Evolutionary conservation across 257 asterid genomes (phyloP).

Genomic region (Leptodermis oblonga): DNA sequence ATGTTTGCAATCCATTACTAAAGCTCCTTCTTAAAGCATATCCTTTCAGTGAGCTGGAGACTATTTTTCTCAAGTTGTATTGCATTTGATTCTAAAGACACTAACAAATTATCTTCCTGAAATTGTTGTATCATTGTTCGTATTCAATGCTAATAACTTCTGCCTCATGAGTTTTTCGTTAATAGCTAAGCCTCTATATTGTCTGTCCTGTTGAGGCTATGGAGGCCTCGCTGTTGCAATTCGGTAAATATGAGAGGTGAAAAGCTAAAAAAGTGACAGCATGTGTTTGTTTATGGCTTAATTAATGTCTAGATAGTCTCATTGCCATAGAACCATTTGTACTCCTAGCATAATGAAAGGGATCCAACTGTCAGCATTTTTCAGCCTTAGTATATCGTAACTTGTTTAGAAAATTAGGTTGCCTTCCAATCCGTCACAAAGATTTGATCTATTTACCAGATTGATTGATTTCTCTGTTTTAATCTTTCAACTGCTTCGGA

Average conservation of each 20-base stretch:
- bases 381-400: not conserved
- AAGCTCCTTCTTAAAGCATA: not conserved
- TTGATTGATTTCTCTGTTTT: not conserved
- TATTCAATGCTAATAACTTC: not conserved
- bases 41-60: not conserved
- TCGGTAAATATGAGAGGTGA: not conserved
- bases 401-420: not conserved
- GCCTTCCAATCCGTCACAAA: not conserved
- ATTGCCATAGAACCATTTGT: not conserved
- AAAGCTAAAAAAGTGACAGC: not conserved
- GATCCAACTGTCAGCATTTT: not conserved
- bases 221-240: conserved; percentile 1
- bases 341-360: not conserved
- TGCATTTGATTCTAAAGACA: not conserved
- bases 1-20: not conserved
- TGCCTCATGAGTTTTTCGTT: not conserved
- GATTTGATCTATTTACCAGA: not conserved
- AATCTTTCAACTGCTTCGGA: not conserved
- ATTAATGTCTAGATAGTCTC: not conserved
- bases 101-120: not conserved
- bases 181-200: not conserved
- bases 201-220: not conserved
- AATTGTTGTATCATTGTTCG: not conserved
- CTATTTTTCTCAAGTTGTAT: not conserved
- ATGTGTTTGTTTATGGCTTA: not conserved